A percentile compares a stretch with the other conserved stretches of the same genome.
These are phyloP conservation scores for Epichloe uncinata DNA, from an alignment of 2,329 filamentous ascomycete species.

Conservation along the genomic window DNA sequence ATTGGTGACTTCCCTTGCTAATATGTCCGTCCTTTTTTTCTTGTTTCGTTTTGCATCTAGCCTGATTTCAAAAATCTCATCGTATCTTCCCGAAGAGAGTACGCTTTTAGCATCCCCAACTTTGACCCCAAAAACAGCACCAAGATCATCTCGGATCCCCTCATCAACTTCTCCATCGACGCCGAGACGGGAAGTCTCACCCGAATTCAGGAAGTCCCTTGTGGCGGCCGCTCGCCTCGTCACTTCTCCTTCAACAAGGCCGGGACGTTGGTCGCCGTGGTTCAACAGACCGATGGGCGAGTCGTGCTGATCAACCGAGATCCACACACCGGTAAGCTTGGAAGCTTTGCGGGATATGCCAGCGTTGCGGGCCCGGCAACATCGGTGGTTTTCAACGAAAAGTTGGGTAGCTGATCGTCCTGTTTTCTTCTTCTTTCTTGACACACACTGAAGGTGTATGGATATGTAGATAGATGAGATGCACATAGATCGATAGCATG, in stretches of 20 bases:
- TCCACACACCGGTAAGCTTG: conserved; percentile 42
- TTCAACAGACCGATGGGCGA: conserved; percentile 45
- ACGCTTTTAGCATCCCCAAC: conserved; percentile 34
- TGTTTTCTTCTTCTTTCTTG: background rate
- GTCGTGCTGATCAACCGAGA: conserved; percentile 51
- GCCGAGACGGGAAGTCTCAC: conserved; percentile 37
- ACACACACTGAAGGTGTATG: background rate
- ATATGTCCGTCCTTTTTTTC: background rate
- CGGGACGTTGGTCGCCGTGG: conserved; percentile 52
- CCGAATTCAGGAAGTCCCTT: conserved; percentile 44
- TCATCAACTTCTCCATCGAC: conserved; percentile 49
- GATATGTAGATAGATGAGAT: background rate
- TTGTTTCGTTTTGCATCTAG: conserved; percentile 18
- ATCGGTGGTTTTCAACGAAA: conserved; percentile 34
- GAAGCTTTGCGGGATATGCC: conserved; percentile 28
- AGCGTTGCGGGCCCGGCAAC: conserved; percentile 32
- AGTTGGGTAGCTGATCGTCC: background rate
- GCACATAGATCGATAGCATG: background rate
- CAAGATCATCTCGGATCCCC: conserved; percentile 46
- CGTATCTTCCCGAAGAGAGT: conserved; percentile 54
- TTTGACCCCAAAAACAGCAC: conserved; percentile 28
- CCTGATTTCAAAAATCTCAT: conserved; percentile 50
- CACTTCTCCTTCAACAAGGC: conserved; percentile 54
- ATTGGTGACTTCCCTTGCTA: background rate
- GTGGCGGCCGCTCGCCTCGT: conserved; percentile 51